Conservation (phyloP, 2,329 filamentous ascomycete genomes). For the Colletotrichum sp. region DNA sequence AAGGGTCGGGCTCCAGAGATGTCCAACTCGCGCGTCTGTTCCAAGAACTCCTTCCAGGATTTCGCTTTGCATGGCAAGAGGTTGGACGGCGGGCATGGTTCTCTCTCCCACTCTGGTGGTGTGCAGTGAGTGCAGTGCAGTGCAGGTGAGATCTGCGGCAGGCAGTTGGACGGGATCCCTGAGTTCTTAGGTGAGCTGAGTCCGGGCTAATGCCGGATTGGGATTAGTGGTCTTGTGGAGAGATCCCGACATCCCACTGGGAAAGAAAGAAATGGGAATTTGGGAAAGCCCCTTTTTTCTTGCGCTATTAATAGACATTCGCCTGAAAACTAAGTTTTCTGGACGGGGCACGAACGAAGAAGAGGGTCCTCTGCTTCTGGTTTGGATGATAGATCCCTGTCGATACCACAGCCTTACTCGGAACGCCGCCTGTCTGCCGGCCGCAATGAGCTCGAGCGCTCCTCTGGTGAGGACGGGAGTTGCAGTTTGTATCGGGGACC, state of each 20-base stretch:
- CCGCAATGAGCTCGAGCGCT: not conserved
- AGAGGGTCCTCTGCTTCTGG: not conserved
- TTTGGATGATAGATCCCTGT: not conserved
- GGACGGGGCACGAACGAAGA: not conserved
- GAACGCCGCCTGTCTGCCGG: not conserved
- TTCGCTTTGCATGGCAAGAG: not conserved
- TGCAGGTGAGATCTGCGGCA: not conserved
- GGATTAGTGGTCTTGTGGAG: not conserved
- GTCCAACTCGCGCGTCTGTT: not conserved
- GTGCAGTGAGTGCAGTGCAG: not conserved
- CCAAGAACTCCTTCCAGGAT: not conserved
- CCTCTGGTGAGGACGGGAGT: not conserved
- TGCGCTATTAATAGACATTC: slow-evolving; percentile 8
- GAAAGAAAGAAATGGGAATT: not conserved
- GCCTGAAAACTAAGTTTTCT: not conserved
- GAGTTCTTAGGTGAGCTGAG: slow-evolving; percentile 10
- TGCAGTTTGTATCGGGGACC: not conserved
- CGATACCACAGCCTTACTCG: not conserved
- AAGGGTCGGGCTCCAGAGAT: not conserved
- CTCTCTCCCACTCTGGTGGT: not conserved
- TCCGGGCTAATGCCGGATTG: not conserved
- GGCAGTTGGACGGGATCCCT: not conserved
- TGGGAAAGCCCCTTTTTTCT: not conserved
- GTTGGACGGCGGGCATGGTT: not conserved
- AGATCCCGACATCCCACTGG: not conserved